These are phyloP conservation scores for Besnoitia besnoiti DNA, from an alignment of 169 alveolate species.

Conservation along the genomic window DNA sequence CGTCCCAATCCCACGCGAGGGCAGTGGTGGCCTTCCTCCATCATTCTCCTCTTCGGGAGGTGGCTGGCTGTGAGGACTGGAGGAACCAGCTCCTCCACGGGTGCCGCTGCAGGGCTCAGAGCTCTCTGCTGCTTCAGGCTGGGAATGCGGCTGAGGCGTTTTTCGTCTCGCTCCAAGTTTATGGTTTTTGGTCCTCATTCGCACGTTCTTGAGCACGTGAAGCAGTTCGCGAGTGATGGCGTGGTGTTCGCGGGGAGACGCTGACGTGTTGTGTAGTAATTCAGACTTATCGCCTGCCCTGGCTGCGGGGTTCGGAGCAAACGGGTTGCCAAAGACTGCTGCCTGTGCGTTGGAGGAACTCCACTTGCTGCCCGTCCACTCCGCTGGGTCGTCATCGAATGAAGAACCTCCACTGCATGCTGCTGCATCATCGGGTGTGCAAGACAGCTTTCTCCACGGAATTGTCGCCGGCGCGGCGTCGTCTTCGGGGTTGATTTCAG, in stretches of 20 bases:
- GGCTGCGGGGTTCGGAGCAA: neutral
- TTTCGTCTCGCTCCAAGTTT: too few relatives aligned
- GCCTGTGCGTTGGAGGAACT: neutral
- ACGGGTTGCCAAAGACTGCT: neutral
- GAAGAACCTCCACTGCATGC: neutral
- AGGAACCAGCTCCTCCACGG: too few relatives aligned
- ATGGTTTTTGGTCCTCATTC: neutral
- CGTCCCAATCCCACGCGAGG: too few relatives aligned
- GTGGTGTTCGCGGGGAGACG: neutral
- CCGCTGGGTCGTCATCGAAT: neutral
- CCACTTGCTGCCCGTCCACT: neutral
- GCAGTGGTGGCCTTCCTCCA: too few relatives aligned
- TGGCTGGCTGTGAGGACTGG: too few relatives aligned
- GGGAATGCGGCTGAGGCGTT: too few relatives aligned
- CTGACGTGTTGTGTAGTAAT: too few relatives aligned
- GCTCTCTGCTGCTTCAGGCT: too few relatives aligned
- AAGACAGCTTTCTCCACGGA: slow-evolving; percentile 22
- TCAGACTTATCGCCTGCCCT: neutral
- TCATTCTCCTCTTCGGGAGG: too few relatives aligned
- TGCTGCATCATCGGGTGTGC: neutral
- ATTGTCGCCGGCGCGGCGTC: neutral
- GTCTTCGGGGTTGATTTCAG: neutral
- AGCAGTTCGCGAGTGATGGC: neutral
- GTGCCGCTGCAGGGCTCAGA: too few relatives aligned
- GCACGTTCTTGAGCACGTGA: neutral